Base-by-base conservation (phyloP, 495 filamentous ascomycete genomes). In the Penicillium paradoxum region DNA sequence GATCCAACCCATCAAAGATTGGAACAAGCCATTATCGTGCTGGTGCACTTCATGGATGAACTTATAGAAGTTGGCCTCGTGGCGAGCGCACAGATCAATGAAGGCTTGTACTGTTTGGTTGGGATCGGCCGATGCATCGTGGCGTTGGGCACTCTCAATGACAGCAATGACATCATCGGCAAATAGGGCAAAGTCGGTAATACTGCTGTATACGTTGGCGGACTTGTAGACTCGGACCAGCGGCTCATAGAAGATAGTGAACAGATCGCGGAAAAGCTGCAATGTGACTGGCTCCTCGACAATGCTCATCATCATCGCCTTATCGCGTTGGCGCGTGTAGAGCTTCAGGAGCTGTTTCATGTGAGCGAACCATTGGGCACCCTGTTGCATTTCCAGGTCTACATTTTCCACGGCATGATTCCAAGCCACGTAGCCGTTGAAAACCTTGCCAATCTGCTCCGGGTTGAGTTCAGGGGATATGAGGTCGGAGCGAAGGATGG, bases 41-140 rank as follows among this genome's bases (percentile, higher is more conserved):
- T 88, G 82, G 66, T 98, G 93, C 1, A 97, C 93, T 70, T 98
- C 95, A 63, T 98, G 93, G 3, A 98, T 84, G 64, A 98, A 98
- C 64, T 96, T 97, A 78, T 98, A 98, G 66, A 98, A 95, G 74
- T 95, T 91, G 64, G 89, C 83, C 71, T 98, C 86, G 66, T 98
- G 93, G 14, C 93, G 83, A 51, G 89, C 88, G 67, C 93, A 98
- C 37, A 98, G 82, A 66, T 98, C 95, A 66, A 97, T 98, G 67
- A 98, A 98, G 32, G 89, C 81, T 68, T 98, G 93, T n/a, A 98
- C 93, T 0, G 93, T 98, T 72, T 96, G 91, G 71, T 98, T 98
- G 13, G 93, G 93, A 64, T 98, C 93, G 0, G 91, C 90, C 0
- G 87, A 87, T 39, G 92, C 84, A 68, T 96, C 95, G 69, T 97